Percentiles rank a stretch among this genome's conserved stretches.
These are phyloP conservation scores for Taphrina betulina DNA, from an alignment of 1,139 yeast species.

Conservation along the genomic window DNA sequence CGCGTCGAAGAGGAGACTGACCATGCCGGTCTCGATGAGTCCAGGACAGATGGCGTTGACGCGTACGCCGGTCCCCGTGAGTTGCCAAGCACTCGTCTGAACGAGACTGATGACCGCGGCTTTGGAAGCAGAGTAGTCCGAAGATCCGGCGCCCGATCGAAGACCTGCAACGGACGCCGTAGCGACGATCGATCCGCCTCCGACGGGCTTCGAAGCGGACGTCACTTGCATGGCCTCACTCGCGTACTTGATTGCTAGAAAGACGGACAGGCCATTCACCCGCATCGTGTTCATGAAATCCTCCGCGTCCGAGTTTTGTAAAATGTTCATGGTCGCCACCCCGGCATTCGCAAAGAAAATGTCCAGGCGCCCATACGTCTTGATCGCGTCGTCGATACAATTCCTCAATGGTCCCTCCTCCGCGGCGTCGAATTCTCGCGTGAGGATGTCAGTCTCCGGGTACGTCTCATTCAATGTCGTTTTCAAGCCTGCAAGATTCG, in stretches of 20 bases:
- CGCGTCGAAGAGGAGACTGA: conserved; percentile 20
- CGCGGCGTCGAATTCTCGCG: conserved; percentile 35
- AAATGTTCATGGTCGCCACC: conserved; percentile 24
- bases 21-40: conserved; percentile 37
- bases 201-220: conserved; percentile 19
- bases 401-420: conserved; percentile 33
- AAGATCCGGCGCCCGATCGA: conserved; percentile 35
- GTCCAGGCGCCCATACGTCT: conserved; percentile 34
- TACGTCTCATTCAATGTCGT: conserved; percentile 1
- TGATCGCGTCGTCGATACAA: conserved; percentile 30
- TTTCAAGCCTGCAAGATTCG: conserved; percentile 21
- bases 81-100: conserved; percentile 38
- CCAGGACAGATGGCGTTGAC: conserved; percentile 39
- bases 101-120: conserved; percentile 38
- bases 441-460: conserved; percentile 32
- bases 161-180: conserved; percentile 37
- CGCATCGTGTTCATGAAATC: conserved; percentile 35
- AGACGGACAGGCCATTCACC: conserved; percentile 34
- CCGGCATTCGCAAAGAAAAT: conserved; percentile 36
- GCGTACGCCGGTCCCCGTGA: conserved; percentile 36
- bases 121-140: conserved; percentile 38
- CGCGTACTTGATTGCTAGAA: conserved; percentile 34
- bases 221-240: conserved; percentile 34
- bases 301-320: conserved; percentile 27
- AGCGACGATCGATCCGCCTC: conserved; percentile 38